Evolutionary conservation across 2,329 filamentous ascomycete species (phyloP).

Genomic region (Botrytis deweyae): DNA sequence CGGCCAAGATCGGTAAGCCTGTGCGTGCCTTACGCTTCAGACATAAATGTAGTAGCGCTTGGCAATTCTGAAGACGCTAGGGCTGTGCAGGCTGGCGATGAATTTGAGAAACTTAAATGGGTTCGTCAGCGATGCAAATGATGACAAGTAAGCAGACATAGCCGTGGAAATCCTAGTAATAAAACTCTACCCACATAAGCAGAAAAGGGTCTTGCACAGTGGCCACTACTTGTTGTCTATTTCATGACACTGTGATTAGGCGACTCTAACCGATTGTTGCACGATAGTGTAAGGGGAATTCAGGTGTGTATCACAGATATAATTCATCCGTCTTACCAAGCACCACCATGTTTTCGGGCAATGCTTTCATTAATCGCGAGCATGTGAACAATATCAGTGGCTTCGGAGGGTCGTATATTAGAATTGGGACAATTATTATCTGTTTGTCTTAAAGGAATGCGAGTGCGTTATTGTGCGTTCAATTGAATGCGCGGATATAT

Average conservation of each 20-base stretch:
- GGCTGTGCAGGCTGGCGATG: not conserved
- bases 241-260: not conserved
- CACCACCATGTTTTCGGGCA: not conserved
- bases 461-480: not conserved
- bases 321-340: not conserved
- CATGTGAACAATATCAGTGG: not conserved
- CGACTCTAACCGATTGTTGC: not conserved
- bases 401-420: not conserved
- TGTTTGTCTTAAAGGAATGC: not conserved
- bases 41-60: not conserved
- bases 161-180: not conserved
- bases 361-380: not conserved
- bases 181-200: not conserved
- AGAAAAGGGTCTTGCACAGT: not conserved
- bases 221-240: not conserved
- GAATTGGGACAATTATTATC: too few species aligned
- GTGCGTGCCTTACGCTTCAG: slow-evolving; percentile 37
- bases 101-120: not conserved
- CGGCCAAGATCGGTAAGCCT: slow-evolving; percentile 39
- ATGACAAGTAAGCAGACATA: not conserved
- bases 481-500: not conserved
- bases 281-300: not conserved
- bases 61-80: not conserved
- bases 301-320: not conserved
- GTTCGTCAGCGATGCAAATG: not conserved